phyloP scores from a whole-genome alignment of 331 rosid genomes.

The Pyrus hybrid region DNA sequence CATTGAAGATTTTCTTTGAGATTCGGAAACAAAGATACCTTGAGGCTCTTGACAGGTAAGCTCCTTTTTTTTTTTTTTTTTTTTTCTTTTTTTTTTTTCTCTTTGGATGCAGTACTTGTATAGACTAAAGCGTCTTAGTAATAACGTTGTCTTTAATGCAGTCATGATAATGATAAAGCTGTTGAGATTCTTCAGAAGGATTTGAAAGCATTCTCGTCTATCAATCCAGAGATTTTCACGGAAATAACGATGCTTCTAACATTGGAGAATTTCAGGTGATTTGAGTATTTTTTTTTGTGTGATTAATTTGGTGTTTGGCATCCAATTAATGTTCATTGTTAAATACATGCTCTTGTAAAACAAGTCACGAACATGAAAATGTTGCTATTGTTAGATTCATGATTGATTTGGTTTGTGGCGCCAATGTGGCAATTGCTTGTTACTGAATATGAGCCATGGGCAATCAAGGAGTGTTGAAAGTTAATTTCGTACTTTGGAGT shows the following conservation, averaged over 20 bases:
- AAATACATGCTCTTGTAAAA: background rate
- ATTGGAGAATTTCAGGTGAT: background rate
- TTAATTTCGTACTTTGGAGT: too few species aligned
- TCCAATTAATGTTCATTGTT: background rate
- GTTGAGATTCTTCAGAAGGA: conserved; percentile 18
- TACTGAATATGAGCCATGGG: too few species aligned
- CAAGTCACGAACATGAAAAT: background rate
- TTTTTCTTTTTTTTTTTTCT: background rate
- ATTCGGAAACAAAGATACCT: conserved; percentile 11
- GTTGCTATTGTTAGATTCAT: background rate
- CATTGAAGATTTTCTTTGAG: conserved; percentile 5
- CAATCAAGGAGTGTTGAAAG: too few species aligned
- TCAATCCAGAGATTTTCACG: background rate
- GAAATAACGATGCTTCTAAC: conserved; percentile 14
- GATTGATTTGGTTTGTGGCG: background rate
- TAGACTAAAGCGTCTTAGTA: background rate
- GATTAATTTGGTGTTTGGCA: background rate
- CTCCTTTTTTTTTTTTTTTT: background rate
- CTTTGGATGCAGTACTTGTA: background rate
- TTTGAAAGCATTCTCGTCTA: conserved; percentile 1
- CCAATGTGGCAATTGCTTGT: background rate
- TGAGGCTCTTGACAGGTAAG: conserved; percentile 11
- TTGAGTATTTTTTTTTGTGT: background rate
- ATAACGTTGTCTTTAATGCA: background rate
- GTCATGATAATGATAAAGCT: conserved; percentile 9